A percentile compares a stretch with the other conserved stretches of the same genome.
Evolutionary conservation across 441 rosid species (phyloP).

Genomic region (Erodium chrysanthum): DNA sequence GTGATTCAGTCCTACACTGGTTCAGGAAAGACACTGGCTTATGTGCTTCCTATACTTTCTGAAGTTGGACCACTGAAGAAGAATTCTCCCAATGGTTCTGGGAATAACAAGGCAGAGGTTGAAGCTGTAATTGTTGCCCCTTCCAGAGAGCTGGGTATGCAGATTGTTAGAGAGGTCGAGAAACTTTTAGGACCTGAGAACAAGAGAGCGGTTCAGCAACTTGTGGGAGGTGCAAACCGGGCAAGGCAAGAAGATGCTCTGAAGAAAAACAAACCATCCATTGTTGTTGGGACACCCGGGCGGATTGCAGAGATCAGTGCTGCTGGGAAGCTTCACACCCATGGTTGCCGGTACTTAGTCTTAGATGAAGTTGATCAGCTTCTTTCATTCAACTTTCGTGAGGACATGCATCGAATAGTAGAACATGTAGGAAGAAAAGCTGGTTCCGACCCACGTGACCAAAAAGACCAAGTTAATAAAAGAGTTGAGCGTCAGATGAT

Average conservation of each 20-base stretch:
- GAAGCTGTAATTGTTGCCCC: slow-evolving; percentile 89
- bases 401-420: slow-evolving; percentile 71
- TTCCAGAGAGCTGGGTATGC: slow-evolving; percentile 87
- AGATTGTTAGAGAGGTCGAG: slow-evolving; percentile 81
- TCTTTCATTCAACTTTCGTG: slow-evolving; percentile 74
- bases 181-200: slow-evolving; percentile 68
- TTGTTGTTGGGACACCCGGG: slow-evolving; percentile 87
- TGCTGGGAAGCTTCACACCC: slow-evolving; percentile 79
- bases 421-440: slow-evolving; percentile 75
- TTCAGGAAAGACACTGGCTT: slow-evolving; percentile 79
- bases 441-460: slow-evolving; percentile 29
- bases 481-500: slow-evolving; percentile 49
- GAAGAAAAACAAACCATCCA: slow-evolving; percentile 75
- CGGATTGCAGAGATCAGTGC: slow-evolving; percentile 86
- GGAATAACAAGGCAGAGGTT: slow-evolving; percentile 44
- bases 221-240: slow-evolving; percentile 90
- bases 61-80: slow-evolving; percentile 57
- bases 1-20: slow-evolving; percentile 92
- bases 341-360: slow-evolving; percentile 69
- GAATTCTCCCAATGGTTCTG: slow-evolving; percentile 18
- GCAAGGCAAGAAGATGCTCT: slow-evolving; percentile 93
- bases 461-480: slow-evolving; percentile 25
- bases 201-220: slow-evolving; percentile 76
- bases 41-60: slow-evolving; percentile 61
- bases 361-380: slow-evolving; percentile 85